phyloP scores from a whole-genome alignment of 2,329 filamentous ascomycete species.

The Dactylellina sp. region DNA sequence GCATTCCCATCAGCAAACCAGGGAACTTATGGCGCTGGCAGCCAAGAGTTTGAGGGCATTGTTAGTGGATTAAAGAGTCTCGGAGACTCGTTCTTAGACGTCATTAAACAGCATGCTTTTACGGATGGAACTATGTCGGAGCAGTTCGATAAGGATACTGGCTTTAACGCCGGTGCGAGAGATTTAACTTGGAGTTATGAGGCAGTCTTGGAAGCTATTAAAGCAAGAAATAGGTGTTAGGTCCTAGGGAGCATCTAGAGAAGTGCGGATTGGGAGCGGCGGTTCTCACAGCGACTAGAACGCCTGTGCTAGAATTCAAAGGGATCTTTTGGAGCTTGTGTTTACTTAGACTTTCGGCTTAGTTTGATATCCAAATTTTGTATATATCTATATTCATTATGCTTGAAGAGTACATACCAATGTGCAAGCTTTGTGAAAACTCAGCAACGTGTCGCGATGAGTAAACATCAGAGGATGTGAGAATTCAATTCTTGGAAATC shows the following conservation, averaged over 20 bases:
- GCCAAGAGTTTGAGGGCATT: constrained; percentile 69
- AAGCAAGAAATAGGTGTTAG: constrained; percentile 45
- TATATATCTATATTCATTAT: no score
- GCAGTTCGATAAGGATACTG: constrained; percentile 71
- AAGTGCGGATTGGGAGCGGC: no score
- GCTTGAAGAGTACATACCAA: no score
- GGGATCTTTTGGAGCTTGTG: no score
- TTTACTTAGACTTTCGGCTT: no score
- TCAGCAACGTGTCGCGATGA: no score
- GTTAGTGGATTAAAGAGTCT: constrained; percentile 73
- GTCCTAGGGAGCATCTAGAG: not conserved
- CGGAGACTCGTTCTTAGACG: constrained; percentile 69
- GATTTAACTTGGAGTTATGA: constrained; percentile 82
- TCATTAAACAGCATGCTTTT: constrained; percentile 68
- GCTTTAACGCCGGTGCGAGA: constrained; percentile 67
- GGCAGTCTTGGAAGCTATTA: constrained; percentile 71
- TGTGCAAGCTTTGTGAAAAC: no score
- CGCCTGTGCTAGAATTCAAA: no score
- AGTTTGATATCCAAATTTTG: no score
- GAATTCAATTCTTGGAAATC: no score
- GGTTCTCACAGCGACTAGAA: no score
- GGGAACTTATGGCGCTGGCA: constrained; percentile 75
- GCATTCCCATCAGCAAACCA: constrained; percentile 70
- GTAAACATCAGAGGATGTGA: no score
- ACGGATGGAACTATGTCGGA: constrained; percentile 75